Conservation (phyloP, 306 rosid species). For the Purshia tridentata region DNA sequence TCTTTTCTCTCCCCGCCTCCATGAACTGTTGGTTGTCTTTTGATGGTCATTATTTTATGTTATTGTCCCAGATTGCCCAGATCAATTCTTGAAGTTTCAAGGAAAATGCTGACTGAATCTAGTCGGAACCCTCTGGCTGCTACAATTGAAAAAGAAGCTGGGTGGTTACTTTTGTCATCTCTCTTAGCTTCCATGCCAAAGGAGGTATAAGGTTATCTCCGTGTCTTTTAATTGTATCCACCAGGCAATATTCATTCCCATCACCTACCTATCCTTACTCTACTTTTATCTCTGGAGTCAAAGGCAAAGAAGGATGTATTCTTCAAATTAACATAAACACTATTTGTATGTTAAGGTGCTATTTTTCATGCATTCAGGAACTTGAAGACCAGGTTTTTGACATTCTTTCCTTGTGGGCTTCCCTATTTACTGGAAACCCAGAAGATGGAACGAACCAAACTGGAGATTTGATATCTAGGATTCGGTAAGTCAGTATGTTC, state of each 20-base stretch:
- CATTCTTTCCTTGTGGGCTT: slow-evolving; percentile 90
- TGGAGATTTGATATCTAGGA: slow-evolving; percentile 65
- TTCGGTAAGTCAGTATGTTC: slow-evolving; percentile 52
- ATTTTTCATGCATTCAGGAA: slow-evolving; percentile 58
- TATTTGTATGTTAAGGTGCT: slow-evolving; percentile 23
- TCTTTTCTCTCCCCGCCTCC: neutral
- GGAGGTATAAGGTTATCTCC: slow-evolving; percentile 55
- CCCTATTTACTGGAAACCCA: slow-evolving; percentile 64
- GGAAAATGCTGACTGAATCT: slow-evolving; percentile 75
- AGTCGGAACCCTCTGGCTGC: slow-evolving; percentile 74
- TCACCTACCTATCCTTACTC: neutral
- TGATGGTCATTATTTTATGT: neutral
- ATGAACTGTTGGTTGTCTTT: slow-evolving; percentile 6
- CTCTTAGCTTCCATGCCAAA: slow-evolving; percentile 82
- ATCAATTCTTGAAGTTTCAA: slow-evolving; percentile 81
- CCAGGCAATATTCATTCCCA: neutral
- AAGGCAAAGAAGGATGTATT: neutral
- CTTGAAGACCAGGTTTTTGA: slow-evolving; percentile 90
- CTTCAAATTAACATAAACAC: slow-evolving; percentile 14
- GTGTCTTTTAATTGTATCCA: slow-evolving; percentile 11
- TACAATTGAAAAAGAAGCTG: slow-evolving; percentile 85
- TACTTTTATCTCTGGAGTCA: slow-evolving; percentile 1
- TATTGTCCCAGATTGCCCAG: slow-evolving; percentile 65
- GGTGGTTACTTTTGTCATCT: slow-evolving; percentile 94
- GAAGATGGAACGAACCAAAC: slow-evolving; percentile 54